Base-by-base conservation (phyloP, 257 asterid genomes). In the Penstemon eatonii region DNA sequence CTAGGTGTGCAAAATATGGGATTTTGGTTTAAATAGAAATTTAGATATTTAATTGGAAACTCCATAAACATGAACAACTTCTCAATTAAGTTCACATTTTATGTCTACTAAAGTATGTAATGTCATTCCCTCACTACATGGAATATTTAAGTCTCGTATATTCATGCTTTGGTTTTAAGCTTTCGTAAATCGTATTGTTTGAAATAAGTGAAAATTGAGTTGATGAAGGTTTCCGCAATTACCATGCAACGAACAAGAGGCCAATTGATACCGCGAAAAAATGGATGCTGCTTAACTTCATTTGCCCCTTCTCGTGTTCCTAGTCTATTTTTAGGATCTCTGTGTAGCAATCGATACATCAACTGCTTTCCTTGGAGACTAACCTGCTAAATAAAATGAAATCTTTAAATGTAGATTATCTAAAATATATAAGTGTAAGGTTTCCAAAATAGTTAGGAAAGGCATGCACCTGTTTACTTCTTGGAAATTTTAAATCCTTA, bases 201-300 rank as follows among this genome's bases (percentile, higher is more conserved):
- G 33, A 25, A 25, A 25, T 25, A 25, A 25, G 33, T 25, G 33
- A 25, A 25, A 18, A 70, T 38, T 56, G 8, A 57, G 46, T 25
- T 44, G 57, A 57, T 3, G 42, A 68, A 58, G 49, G 12, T 66
- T 47, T 49, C 5, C 5, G n/a, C 44, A 45, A 55, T 77, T 25
- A 93, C 99, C 99, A 81, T 77, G 92, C 96, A 84, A 53, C 99
- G 94, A 64, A 93, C 83, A 13, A 93, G 82, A 78, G 97, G 96
- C 99, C 99, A 93, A 43, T 90, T 93, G 66, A 88, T 79, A 40
- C 97, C 97, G 9, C 85, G 82, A 78, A 93, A 93, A 77, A 93
- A 90, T 3, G 96, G 96, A 73, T 90, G 99, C 50, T 76, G 84
- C 83, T 90, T 93, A 62, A 93, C 81, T 83, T 90, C 99, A 39